A percentile compares a stretch with the other conserved stretches of the same genome.
Evolutionary conservation across 306 rosid species (phyloP).

Genomic region (Rubus idaeus): DNA sequence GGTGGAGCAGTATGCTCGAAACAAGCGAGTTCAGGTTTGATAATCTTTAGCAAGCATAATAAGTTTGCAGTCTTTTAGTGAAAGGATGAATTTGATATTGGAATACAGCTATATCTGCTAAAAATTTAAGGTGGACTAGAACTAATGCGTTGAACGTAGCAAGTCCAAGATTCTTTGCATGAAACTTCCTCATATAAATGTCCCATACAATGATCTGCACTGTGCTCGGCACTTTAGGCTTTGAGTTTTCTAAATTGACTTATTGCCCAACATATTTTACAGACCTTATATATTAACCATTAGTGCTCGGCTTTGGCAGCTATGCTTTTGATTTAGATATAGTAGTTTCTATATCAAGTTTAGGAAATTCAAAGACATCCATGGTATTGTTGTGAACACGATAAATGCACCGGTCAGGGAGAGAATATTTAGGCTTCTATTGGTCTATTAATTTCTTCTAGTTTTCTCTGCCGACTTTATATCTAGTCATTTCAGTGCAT

Average conservation of each 20-base stretch:
- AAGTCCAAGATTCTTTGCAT: not conserved
- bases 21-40: constrained; percentile 87
- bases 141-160: not conserved
- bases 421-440: too few species aligned
- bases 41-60: not conserved
- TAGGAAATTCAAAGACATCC: not conserved
- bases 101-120: not conserved
- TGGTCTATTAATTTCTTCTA: not conserved
- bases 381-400: not conserved
- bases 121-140: not conserved
- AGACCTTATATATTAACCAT: too few species aligned
- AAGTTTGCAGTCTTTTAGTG: not conserved
- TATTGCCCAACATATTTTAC: not conserved
- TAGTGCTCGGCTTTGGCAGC: not conserved
- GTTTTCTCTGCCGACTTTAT: not conserved
- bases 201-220: not conserved
- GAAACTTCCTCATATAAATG: not conserved
- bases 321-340: not conserved
- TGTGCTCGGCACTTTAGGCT: not conserved
- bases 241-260: not conserved
- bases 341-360: not conserved
- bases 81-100: not conserved
- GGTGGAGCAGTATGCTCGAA: constrained; percentile 68
- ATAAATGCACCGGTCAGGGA: too few species aligned
- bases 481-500: not conserved